Percentiles rank a stretch among this genome's conserved stretches.
These are phyloP conservation scores for Penicillium turbatum DNA, from an alignment of 495 filamentous ascomycete species.

Conservation along the genomic window DNA sequence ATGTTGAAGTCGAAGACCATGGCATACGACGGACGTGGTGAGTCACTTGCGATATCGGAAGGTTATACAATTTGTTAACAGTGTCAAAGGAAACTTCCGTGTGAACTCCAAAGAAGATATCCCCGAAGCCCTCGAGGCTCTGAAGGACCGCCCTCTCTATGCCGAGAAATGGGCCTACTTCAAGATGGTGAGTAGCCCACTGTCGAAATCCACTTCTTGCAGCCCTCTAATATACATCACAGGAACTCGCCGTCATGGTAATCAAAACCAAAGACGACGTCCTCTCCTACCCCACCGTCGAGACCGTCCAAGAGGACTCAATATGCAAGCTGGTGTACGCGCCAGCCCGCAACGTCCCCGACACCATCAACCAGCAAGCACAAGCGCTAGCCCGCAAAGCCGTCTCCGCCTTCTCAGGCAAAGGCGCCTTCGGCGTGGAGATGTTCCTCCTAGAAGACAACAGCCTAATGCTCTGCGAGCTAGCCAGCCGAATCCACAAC, in stretches of 20 bases:
- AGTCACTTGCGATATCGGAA: conserved; percentile 5
- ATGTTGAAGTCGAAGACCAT: conserved; percentile 94
- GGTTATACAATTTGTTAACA: conserved; percentile 2
- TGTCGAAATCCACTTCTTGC: neutral
- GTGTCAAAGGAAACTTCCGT: conserved; percentile 63
- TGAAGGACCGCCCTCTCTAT: conserved; percentile 72
- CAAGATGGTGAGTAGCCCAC: conserved; percentile 45
- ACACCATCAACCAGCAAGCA: conserved; percentile 56
- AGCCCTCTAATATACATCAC: neutral
- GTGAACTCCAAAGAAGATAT: conserved; percentile 67
- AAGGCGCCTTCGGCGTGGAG: conserved; percentile 94
- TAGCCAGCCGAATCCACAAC: conserved; percentile 94
- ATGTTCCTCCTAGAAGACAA: conserved; percentile 86
- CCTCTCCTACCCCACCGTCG: conserved; percentile 81
- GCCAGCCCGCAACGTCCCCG: conserved; percentile 69
- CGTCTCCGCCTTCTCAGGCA: conserved; percentile 73
- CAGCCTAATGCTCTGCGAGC: conserved; percentile 78
- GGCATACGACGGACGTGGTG: conserved; percentile 85
- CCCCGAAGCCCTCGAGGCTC: conserved; percentile 57
- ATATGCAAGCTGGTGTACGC: conserved; percentile 93
- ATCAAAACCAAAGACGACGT: conserved; percentile 79
- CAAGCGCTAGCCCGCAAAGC: conserved; percentile 76
- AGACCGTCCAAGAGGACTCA: conserved; percentile 92
- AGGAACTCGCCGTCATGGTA: conserved; percentile 91
- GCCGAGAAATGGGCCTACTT: conserved; percentile 91